Conservation (phyloP, 129 eudicot species). For the Kitagawia praeruptora region DNA sequence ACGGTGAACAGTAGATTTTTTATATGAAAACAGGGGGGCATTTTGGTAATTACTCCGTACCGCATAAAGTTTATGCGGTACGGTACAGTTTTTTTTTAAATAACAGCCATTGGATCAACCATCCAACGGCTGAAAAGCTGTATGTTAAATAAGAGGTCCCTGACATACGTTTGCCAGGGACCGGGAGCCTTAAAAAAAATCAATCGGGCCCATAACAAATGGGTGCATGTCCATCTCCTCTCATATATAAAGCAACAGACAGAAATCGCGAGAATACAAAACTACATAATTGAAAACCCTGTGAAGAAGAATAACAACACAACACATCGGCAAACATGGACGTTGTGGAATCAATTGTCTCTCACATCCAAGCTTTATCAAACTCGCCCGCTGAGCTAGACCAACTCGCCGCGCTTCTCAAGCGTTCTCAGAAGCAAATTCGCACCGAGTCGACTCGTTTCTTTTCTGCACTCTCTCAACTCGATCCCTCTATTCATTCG, state of each 20-base stretch:
- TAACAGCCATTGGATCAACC: too few species aligned
- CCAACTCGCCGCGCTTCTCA: conserved; percentile 50
- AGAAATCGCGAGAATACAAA: neutral
- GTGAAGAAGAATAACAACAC: neutral
- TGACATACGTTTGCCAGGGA: too few species aligned
- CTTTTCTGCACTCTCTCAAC: conserved; percentile 38
- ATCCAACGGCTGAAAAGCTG: too few species aligned
- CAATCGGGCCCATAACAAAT: too few species aligned
- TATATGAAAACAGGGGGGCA: too few species aligned
- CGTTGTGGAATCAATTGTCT: conserved; percentile 50
- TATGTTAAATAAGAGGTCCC: too few species aligned
- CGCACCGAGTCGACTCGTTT: conserved; percentile 51
- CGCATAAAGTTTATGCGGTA: too few species aligned
- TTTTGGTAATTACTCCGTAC: too few species aligned
- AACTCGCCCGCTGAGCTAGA: conserved; percentile 30
- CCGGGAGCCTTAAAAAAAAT: too few species aligned
- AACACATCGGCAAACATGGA: conserved; percentile 20
- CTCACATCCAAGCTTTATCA: conserved; percentile 67
- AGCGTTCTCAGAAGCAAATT: conserved; percentile 49
- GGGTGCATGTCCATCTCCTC: neutral
- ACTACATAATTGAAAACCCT: neutral
- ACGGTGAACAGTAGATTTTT: too few species aligned
- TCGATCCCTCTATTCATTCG: conserved; percentile 74
- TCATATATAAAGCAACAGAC: neutral
- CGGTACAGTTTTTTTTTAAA: too few species aligned